phyloP scores from a whole-genome alignment of 495 filamentous ascomycete species.

The Penicillium ucsense region DNA sequence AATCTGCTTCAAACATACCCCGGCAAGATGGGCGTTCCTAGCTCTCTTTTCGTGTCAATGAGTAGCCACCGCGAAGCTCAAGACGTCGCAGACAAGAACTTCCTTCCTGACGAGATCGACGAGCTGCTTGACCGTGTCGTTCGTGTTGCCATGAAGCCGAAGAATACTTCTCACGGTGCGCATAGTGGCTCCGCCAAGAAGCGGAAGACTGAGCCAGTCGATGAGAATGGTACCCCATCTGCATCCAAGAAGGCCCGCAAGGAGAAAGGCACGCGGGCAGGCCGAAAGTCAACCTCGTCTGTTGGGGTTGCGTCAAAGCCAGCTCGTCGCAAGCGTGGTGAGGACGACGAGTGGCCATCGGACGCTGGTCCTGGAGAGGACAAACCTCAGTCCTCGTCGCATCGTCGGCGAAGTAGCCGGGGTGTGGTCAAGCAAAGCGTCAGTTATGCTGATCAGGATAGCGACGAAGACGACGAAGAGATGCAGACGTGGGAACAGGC shows the following conservation, averaged over 20 bases:
- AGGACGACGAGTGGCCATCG: slow-evolving; percentile 35
- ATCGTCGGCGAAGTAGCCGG: slow-evolving; percentile 34
- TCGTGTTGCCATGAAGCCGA: slow-evolving; percentile 31
- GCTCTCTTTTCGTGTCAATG: slow-evolving; percentile 65
- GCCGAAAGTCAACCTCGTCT: slow-evolving; percentile 31
- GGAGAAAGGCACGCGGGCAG: slow-evolving; percentile 19
- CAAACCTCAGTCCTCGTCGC: slow-evolving; percentile 14
- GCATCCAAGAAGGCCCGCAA: slow-evolving; percentile 39
- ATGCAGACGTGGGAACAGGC: slow-evolving; percentile 33
- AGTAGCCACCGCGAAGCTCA: slow-evolving; percentile 69
- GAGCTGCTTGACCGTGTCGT: slow-evolving; percentile 63
- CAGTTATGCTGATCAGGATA: slow-evolving; percentile 49
- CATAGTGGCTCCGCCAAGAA: slow-evolving; percentile 27
- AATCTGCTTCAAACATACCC: slow-evolving; percentile 69
- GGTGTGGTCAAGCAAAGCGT: slow-evolving; percentile 18
- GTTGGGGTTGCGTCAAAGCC: slow-evolving; percentile 26
- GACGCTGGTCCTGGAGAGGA: slow-evolving; percentile 22
- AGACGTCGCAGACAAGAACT: slow-evolving; percentile 73
- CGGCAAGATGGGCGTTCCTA: slow-evolving; percentile 69
- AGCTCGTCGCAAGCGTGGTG: slow-evolving; percentile 35
- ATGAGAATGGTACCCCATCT: slow-evolving; percentile 19
- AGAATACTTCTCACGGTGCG: slow-evolving; percentile 18
- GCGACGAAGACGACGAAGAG: slow-evolving; percentile 45
- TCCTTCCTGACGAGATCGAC: slow-evolving; percentile 73
- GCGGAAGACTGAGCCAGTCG: slow-evolving; percentile 36